Evolutionary conservation across 1,284 basidiomycete genomes (phyloP).

Genomic region (Moesziomyces sp.): DNA sequence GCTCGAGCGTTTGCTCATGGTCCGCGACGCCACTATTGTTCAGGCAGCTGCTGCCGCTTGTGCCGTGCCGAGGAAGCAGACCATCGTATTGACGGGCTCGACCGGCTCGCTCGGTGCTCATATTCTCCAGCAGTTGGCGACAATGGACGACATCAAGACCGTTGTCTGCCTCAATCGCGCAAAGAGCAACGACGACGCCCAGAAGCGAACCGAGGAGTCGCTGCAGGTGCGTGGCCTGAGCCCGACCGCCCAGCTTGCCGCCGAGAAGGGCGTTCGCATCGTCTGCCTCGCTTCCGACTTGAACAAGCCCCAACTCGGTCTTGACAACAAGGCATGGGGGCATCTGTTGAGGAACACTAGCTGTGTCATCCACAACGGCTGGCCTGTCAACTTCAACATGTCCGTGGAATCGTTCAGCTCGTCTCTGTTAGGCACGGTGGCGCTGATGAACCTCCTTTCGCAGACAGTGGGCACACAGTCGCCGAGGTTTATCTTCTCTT

Average conservation of each 20-base stretch:
- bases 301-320: constrained; percentile 14
- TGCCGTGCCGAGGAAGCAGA: not conserved
- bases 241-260: constrained; percentile 1
- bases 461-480: constrained; percentile 68
- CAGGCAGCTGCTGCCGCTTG: too few relatives aligned
- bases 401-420: constrained; percentile 22
- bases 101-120: constrained; percentile 47
- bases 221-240: constrained; percentile 9
- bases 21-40: not conserved
- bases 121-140: constrained; percentile 29
- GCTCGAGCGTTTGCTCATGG: constrained; percentile 3
- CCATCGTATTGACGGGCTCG: constrained; percentile 46
- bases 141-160: not conserved
- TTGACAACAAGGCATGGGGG: constrained; percentile 4
- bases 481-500: constrained; percentile 73
- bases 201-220: constrained; percentile 18
- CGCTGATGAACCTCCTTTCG: constrained; percentile 73
- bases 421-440: constrained; percentile 70
- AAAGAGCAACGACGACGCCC: constrained; percentile 16
- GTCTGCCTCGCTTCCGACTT: constrained; percentile 20
- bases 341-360: constrained; percentile 4
- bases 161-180: constrained; percentile 27
- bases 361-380: constrained; percentile 42
- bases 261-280: not conserved
- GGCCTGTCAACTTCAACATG: constrained; percentile 53